Percentiles rank a stretch among this genome's conserved stretches.
phyloP scores from a whole-genome alignment of 2,329 filamentous ascomycete genomes.

The Ampelomyces quisqualis region DNA sequence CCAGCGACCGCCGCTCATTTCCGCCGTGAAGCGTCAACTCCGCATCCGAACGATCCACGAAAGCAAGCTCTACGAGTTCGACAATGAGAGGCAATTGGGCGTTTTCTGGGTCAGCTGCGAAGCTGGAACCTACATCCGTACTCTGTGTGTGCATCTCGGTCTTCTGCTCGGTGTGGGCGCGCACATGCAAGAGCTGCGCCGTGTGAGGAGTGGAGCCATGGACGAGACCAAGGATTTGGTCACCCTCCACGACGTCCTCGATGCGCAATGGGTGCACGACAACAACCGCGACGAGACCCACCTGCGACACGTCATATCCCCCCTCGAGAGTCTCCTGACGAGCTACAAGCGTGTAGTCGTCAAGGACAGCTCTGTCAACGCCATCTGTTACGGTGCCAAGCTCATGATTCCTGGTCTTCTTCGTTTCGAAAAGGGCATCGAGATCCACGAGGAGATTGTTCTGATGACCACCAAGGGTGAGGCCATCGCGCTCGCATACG shows the following conservation, averaged over 20 bases:
- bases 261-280: slow-evolving; percentile 94
- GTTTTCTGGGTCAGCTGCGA: slow-evolving; percentile 99
- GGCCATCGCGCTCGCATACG: slow-evolving; percentile 93
- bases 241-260: slow-evolving; percentile 90
- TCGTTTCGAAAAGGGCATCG: slow-evolving; percentile 87
- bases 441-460: slow-evolving; percentile 93
- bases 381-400: slow-evolving; percentile 97
- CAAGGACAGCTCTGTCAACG: slow-evolving; percentile 95
- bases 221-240: slow-evolving; percentile 86
- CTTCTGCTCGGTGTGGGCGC: slow-evolving; percentile 78
- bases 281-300: slow-evolving; percentile 94
- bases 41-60: slow-evolving; percentile 98
- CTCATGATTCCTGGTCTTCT: slow-evolving; percentile 97
- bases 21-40: slow-evolving; percentile 96
- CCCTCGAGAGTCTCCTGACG: slow-evolving; percentile 86
- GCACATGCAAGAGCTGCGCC: slow-evolving; percentile 96
- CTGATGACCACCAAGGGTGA: slow-evolving; percentile 99
- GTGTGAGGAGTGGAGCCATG: slow-evolving; percentile 94
- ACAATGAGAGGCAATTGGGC: slow-evolving; percentile 94
- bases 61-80: slow-evolving; percentile 92
- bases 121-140: slow-evolving; percentile 97
- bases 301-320: slow-evolving; percentile 85
- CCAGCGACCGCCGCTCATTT: slow-evolving; percentile 95
- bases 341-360: slow-evolving; percentile 97
- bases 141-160: slow-evolving; percentile 91